Evolutionary conservation across 1,139 yeast genomes (phyloP).

Genomic region (Hemisphaericaspora lyxosophila): DNA sequence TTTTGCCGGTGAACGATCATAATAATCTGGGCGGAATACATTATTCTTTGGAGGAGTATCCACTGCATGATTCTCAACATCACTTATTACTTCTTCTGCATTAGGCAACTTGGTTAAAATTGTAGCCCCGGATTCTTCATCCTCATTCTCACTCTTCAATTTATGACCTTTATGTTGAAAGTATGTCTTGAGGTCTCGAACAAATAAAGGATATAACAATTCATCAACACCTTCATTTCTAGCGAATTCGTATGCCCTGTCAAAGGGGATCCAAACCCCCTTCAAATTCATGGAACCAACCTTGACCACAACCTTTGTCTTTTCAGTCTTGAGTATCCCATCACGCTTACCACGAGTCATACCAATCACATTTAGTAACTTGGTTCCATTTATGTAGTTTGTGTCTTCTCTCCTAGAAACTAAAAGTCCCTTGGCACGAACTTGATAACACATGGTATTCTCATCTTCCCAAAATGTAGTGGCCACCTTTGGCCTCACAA

Average conservation of each 20-base stretch:
- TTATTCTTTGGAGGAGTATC: conserved; percentile 1
- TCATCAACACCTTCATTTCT: conserved; percentile 46
- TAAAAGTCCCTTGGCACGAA: conserved; percentile 42
- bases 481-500: conserved; percentile 38
- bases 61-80: background rate
- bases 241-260: conserved; percentile 52
- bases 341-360: conserved; percentile 97
- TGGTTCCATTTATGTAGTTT: conserved; percentile 55
- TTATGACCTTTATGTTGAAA: conserved; percentile 30
- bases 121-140: conserved; percentile 5
- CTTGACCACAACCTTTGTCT: conserved; percentile 45
- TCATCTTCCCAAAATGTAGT: conserved; percentile 54
- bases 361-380: conserved; percentile 82
- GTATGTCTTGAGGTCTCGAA: conserved; percentile 39
- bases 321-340: conserved; percentile 66
- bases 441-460: conserved; percentile 49
- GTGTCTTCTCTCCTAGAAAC: conserved; percentile 55
- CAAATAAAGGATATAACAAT: conserved; percentile 46
- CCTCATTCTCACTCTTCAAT: conserved; percentile 19
- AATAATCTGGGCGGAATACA: conserved; percentile 9
- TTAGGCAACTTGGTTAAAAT: conserved; percentile 2
- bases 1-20: conserved; percentile 11
- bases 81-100: conserved; percentile 1
- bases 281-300: conserved; percentile 55
- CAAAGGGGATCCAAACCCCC: conserved; percentile 60